These are phyloP conservation scores for Microbotryum silenes-acaulis DNA, from an alignment of 1,284 basidiomycete species.

Conservation along the genomic window DNA sequence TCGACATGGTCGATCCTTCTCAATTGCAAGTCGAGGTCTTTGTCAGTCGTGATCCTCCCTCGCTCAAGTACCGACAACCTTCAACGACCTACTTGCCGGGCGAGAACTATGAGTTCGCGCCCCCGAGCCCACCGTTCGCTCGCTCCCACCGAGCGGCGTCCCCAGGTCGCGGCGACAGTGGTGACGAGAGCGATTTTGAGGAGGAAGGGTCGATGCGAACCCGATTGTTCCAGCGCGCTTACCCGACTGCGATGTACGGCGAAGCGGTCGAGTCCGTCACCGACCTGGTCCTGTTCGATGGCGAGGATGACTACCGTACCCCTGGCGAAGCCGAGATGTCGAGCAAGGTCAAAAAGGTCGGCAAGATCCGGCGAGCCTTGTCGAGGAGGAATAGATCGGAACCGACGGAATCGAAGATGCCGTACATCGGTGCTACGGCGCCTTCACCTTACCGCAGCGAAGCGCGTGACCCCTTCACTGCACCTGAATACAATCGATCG, in stretches of 20 bases:
- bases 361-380: slow-evolving; percentile 56
- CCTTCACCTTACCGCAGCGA: not conserved
- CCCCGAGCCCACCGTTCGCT: slow-evolving; percentile 28
- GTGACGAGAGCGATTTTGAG: slow-evolving; percentile 21
- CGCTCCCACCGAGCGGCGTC: not conserved
- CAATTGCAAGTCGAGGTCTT: slow-evolving; percentile 69
- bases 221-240: slow-evolving; percentile 1
- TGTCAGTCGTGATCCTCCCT: slow-evolving; percentile 53
- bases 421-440: not conserved
- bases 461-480: too few species aligned
- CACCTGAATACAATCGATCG: too few species aligned
- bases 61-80: slow-evolving; percentile 36
- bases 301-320: slow-evolving; percentile 57
- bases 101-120: slow-evolving; percentile 14
- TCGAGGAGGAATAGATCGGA: slow-evolving; percentile 42
- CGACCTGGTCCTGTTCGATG: slow-evolving; percentile 60
- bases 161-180: slow-evolving; percentile 5
- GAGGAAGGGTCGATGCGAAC: slow-evolving; percentile 5
- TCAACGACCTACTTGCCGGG: slow-evolving; percentile 40
- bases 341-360: slow-evolving; percentile 56
- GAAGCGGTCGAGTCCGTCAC: slow-evolving; percentile 24
- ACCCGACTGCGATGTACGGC: slow-evolving; percentile 9
- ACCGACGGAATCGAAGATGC: not conserved
- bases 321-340: slow-evolving; percentile 60
- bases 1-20: slow-evolving; percentile 53